Percentiles rank a stretch among this genome's conserved stretches.
These are phyloP conservation scores for Aspergillus thermomutatus DNA, from an alignment of 2,329 filamentous ascomycete genomes.

Conservation along the genomic window DNA sequence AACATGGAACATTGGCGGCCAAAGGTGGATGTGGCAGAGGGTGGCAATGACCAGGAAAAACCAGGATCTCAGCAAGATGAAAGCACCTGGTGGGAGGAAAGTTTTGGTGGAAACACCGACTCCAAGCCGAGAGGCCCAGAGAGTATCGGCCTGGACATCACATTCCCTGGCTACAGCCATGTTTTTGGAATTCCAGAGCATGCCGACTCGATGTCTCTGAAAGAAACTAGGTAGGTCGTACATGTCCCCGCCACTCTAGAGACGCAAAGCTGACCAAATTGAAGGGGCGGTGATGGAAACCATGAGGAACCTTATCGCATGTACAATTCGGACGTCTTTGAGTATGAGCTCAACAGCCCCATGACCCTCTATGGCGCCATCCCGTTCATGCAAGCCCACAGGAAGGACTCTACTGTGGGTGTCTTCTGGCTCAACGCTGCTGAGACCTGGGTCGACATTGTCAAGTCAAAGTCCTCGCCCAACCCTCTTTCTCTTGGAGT, in stretches of 20 bases:
- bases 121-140: slow-evolving; percentile 93
- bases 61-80: slow-evolving; percentile 51
- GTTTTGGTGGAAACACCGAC: slow-evolving; percentile 92
- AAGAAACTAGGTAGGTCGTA: slow-evolving; percentile 66
- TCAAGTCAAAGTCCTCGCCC: slow-evolving; percentile 68
- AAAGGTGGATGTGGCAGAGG: slow-evolving; percentile 68
- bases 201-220: slow-evolving; percentile 80
- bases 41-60: slow-evolving; percentile 42
- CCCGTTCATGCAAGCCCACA: slow-evolving; percentile 96
- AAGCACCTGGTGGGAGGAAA: slow-evolving; percentile 97
- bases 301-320: slow-evolving; percentile 87
- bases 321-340: slow-evolving; percentile 96
- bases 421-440: slow-evolving; percentile 97
- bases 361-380: slow-evolving; percentile 99
- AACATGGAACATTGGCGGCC: slow-evolving; percentile 95
- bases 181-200: slow-evolving; percentile 95
- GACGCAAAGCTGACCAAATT: slow-evolving; percentile 17
- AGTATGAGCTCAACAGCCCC: slow-evolving; percentile 93
- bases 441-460: slow-evolving; percentile 95
- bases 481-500: slow-evolving; percentile 77
- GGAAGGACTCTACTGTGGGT: slow-evolving; percentile 87
- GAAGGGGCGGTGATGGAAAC: slow-evolving; percentile 72
- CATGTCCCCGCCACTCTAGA: background rate
- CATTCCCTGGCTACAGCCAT: slow-evolving; percentile 85
- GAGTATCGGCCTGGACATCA: slow-evolving; percentile 85